A percentile compares a stretch with the other conserved stretches of the same genome.
These are phyloP conservation scores for Aaosphaeria pasadenensis DNA, from an alignment of 2,329 filamentous ascomycete species.

Conservation along the genomic window DNA sequence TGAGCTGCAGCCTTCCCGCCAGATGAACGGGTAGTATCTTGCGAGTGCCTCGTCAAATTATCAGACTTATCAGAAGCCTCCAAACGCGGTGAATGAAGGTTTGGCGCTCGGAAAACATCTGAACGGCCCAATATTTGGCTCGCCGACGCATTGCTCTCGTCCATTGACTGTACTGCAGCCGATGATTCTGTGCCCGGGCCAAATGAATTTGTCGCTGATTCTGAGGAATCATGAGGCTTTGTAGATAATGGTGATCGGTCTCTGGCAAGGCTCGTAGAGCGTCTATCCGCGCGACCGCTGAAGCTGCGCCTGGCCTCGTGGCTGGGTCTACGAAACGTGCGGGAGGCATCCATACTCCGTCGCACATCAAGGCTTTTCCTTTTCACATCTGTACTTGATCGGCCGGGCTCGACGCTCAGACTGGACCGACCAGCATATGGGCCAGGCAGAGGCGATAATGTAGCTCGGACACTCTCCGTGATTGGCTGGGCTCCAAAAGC, in stretches of 20 bases:
- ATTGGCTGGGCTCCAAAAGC: slow-evolving; percentile 25
- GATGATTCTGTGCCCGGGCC: slow-evolving; percentile 75
- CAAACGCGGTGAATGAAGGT: slow-evolving; percentile 44
- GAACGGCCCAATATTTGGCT: slow-evolving; percentile 88
- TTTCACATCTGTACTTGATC: slow-evolving; percentile 37
- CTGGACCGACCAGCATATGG: slow-evolving; percentile 31
- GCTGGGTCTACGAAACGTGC: slow-evolving; percentile 51
- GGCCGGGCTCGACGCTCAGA: slow-evolving; percentile 42
- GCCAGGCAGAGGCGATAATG: slow-evolving; percentile 41
- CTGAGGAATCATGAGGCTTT: slow-evolving; percentile 62
- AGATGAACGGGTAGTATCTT: slow-evolving; percentile 37
- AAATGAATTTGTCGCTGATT: slow-evolving; percentile 71
- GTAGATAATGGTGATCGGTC: slow-evolving; percentile 50
- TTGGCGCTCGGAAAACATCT: slow-evolving; percentile 82
- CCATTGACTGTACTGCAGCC: slow-evolving; percentile 57
- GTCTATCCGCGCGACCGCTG: slow-evolving; percentile 56
- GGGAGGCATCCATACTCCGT: slow-evolving; percentile 40
- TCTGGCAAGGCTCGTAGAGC: slow-evolving; percentile 48
- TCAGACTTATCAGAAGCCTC: slow-evolving; percentile 21
- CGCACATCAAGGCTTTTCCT: slow-evolving; percentile 40
- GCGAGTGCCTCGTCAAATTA: slow-evolving; percentile 25
- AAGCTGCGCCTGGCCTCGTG: slow-evolving; percentile 55
- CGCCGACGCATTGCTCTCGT: slow-evolving; percentile 74
- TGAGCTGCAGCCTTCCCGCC: slow-evolving; percentile 14
- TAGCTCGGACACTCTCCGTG: slow-evolving; percentile 42